A percentile compares a stretch with the other conserved stretches of the same genome.
phyloP scores from a whole-genome alignment of 1,284 basidiomycete species.

The Apiotrichum sp. region DNA sequence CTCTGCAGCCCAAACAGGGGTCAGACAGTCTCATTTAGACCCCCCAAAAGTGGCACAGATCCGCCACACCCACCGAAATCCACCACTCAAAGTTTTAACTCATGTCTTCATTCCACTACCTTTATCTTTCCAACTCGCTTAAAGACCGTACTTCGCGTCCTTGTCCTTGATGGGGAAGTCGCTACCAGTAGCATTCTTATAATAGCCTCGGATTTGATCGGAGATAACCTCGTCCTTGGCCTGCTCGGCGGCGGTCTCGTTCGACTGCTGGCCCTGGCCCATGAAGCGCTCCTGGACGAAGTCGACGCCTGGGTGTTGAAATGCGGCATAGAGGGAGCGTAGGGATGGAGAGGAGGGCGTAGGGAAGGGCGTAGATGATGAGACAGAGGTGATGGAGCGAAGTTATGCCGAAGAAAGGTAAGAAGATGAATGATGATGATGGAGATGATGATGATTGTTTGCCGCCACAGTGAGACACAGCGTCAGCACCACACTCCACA shows the following conservation, averaged over 20 bases:
- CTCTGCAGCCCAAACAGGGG: too few species aligned
- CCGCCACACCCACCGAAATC: too few species aligned
- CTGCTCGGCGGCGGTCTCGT: slow-evolving; percentile 17
- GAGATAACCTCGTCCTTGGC: slow-evolving; percentile 16
- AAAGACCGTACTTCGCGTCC: too few species aligned
- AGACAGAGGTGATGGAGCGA: not conserved
- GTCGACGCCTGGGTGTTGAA: slow-evolving; percentile 11
- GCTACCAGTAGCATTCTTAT: slow-evolving; percentile 6
- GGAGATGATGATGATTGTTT: too few species aligned
- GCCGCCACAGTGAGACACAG: too few species aligned
- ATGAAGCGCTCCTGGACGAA: slow-evolving; percentile 12
- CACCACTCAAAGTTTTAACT: too few species aligned
- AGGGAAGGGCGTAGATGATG: not conserved
- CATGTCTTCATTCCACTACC: too few species aligned
- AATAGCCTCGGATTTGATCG: slow-evolving; percentile 11
- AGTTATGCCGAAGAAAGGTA: not conserved
- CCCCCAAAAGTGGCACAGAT: too few species aligned
- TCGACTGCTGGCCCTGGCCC: slow-evolving; percentile 9
- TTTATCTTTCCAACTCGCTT: too few species aligned
- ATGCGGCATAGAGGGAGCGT: not conserved
- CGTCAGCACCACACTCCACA: too few species aligned
- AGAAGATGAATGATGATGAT: too few species aligned
- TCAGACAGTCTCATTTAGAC: too few species aligned
- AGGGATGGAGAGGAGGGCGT: not conserved
- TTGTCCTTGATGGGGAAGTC: slow-evolving; percentile 4